Conservation (phyloP, 2,329 filamentous ascomycete species). For the Cladosporium sp. region DNA sequence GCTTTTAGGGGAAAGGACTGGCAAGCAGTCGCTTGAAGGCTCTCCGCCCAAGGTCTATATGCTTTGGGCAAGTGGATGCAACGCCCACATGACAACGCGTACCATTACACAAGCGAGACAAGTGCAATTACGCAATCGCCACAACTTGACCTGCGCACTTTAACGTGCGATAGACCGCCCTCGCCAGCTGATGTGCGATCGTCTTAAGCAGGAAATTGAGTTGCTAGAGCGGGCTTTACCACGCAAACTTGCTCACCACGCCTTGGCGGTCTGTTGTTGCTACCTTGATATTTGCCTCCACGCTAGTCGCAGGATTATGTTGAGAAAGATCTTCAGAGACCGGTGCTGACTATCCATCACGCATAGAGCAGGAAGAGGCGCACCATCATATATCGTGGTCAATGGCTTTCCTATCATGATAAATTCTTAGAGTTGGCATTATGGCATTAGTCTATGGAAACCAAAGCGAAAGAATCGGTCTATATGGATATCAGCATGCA, state of each 20-base stretch:
- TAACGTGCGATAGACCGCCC: not conserved
- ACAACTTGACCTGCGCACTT: slow-evolving; percentile 1
- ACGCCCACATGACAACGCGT: not conserved
- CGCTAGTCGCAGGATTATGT: not conserved
- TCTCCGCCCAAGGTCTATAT: not conserved
- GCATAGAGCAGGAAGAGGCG: not conserved
- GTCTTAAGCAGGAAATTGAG: not conserved
- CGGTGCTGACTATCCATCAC: not conserved
- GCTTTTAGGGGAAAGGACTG: not conserved
- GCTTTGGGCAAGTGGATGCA: not conserved
- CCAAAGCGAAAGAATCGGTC: not conserved
- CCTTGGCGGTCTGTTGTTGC: not conserved
- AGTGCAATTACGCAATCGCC: not conserved
- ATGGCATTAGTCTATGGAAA: slow-evolving; percentile 4
- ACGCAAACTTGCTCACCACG: slow-evolving; percentile 6
- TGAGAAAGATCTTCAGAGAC: not conserved
- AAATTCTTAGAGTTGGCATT: not conserved
- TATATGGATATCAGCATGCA: slow-evolving; percentile 3
- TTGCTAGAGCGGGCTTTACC: not conserved
- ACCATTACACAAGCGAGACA: not conserved
- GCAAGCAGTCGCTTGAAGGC: not conserved
- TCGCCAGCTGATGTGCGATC: not conserved
- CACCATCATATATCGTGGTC: not conserved
- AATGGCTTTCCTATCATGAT: not conserved
- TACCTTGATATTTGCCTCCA: not conserved